Base-by-base conservation (phyloP, 495 filamentous ascomycete genomes). In the Stereocaulon alpinum region DNA sequence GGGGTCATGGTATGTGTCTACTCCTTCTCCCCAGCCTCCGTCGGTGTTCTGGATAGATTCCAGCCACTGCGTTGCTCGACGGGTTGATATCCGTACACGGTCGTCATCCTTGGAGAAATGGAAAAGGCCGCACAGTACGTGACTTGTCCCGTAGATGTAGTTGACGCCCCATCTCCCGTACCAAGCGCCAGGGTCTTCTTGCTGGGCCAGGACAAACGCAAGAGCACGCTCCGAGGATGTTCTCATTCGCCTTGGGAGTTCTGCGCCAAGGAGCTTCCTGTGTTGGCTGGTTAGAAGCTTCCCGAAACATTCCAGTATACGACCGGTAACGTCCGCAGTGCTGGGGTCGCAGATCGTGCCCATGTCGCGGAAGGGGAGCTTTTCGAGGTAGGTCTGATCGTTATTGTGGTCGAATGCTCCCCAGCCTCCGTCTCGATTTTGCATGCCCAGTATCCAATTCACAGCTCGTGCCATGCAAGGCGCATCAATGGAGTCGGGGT, bases 331-430 rank as follows among this genome's bases (percentile, higher is more conserved):
- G 58, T 76, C 74, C 0, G 75, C 66, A 3, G 59, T 64, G 2
- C 67, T 70, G 2, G 67, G 62, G 45, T 73, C 72, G 40, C 69
- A 71, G 15, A 78, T 58, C 40, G 58, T 65, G 17, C 71, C 69
- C 74, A 76, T 77, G 50, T 78, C 74, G 47, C 62, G 70, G 65
- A 78, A 77, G 1, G 73, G 69, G 24, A 72, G 72, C 42, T 70
- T 69, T 50, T 76, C 71, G 6, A 76, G 58, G 40, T 66, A 77
- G 7, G 70, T 40, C 22, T 68, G 64, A 59, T 76, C 64, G 51
- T 76, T 74, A 5, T 72, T 63, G 4, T 54, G 30, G 48, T 78
- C 76, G 32, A 77, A 77, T 0, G 74, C 70, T 22, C 63, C 73
- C 73, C 73, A 78, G 0, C 74, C 74, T 15, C 73, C 74, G 44